Conservation (phyloP, 2,329 filamentous ascomycete genomes). For the Chalaropsis ovoidea region DNA sequence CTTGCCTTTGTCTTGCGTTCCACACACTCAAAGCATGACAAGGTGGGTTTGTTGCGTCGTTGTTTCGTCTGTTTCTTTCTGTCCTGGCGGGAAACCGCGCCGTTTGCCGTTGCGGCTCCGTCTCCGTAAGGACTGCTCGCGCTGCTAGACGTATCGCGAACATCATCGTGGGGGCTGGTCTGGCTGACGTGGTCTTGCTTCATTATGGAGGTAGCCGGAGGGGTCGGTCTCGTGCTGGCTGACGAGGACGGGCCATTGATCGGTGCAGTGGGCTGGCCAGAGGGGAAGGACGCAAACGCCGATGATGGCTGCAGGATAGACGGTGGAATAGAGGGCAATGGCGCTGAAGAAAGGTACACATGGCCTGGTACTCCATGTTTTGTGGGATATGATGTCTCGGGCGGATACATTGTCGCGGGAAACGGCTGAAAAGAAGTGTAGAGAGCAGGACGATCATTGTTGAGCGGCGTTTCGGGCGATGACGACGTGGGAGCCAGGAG, state of each 20-base stretch:
- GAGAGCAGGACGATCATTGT: slow-evolving; percentile 15
- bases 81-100: slow-evolving; percentile 5
- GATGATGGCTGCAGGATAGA: background rate
- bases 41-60: slow-evolving; percentile 72
- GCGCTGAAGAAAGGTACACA: background rate
- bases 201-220: background rate
- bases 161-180: slow-evolving; percentile 12
- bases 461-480: slow-evolving; percentile 18
- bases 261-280: background rate
- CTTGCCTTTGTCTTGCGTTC: slow-evolving; percentile 70
- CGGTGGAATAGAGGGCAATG: background rate
- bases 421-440: slow-evolving; percentile 15
- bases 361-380: slow-evolving; percentile 1
- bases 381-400: background rate
- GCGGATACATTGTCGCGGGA: background rate
- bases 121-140: slow-evolving; percentile 22
- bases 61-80: slow-evolving; percentile 52
- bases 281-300: background rate
- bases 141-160: slow-evolving; percentile 20
- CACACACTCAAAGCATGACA: slow-evolving; percentile 71
- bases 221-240: background rate
- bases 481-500: slow-evolving; percentile 2
- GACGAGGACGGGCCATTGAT: background rate
- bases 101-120: slow-evolving; percentile 15
- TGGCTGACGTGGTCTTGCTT: slow-evolving; percentile 2